Conservation (phyloP, 1,284 basidiomycete species). For the Puccinia coronata region DNA sequence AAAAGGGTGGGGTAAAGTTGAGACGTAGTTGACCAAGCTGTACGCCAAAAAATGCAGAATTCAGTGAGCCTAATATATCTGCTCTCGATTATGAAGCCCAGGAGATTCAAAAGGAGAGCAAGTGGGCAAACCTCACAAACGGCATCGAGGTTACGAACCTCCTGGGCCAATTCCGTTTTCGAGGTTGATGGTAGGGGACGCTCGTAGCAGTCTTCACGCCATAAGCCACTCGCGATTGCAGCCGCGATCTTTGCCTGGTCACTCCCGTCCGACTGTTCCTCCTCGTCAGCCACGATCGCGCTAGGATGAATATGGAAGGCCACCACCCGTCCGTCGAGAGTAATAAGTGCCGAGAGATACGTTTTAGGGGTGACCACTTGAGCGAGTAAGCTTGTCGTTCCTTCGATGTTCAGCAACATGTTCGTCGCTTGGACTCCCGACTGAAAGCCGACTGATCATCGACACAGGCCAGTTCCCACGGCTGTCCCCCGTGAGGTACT, state of each 20-base stretch:
- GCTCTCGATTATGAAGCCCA: background rate
- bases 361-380: slow-evolving; percentile 27
- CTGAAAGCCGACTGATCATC: too few relatives aligned
- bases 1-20: slow-evolving; percentile 17
- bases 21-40: slow-evolving; percentile 19
- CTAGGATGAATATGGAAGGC: slow-evolving; percentile 29
- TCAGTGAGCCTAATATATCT: background rate
- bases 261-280: slow-evolving; percentile 26
- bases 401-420: slow-evolving; percentile 42
- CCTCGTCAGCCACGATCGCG: slow-evolving; percentile 5
- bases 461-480: too few relatives aligned
- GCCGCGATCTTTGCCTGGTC: slow-evolving; percentile 29
- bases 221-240: slow-evolving; percentile 31
- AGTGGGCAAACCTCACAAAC: slow-evolving; percentile 14
- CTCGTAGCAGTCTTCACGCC: slow-evolving; percentile 33
- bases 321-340: slow-evolving; percentile 30
- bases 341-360: slow-evolving; percentile 21
- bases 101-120: background rate
- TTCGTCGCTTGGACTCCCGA: background rate
- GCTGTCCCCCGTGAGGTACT: too few relatives aligned
- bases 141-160: slow-evolving; percentile 17
- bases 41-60: background rate
- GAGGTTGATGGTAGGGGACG: slow-evolving; percentile 13
- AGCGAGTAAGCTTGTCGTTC: slow-evolving; percentile 33
- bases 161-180: background rate